phyloP scores from a whole-genome alignment of 495 filamentous ascomycete species.

The Diplogelasinospora grovesii region DNA sequence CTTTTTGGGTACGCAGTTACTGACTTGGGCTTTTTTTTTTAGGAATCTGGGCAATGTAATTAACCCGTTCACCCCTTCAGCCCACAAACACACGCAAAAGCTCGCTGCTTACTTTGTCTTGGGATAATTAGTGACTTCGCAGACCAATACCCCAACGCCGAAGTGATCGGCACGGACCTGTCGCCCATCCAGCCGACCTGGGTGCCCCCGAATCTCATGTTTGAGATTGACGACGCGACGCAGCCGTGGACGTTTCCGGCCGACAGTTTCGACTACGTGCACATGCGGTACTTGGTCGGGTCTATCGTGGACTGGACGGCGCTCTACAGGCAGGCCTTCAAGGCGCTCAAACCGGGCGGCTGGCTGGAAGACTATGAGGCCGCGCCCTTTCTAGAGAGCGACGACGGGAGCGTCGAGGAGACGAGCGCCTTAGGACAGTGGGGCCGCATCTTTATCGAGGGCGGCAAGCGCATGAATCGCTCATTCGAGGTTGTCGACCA shows the following conservation, averaged over 20 bases:
- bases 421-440: constrained; percentile 38
- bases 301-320: constrained; percentile 50
- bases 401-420: constrained; percentile 41
- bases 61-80: not conserved
- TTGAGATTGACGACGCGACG: constrained; percentile 51
- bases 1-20: not conserved
- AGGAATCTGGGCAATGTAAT: constrained; percentile 4
- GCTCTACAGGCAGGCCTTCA: constrained; percentile 25
- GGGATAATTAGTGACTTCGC: constrained; percentile 21
- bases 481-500: constrained; percentile 36
- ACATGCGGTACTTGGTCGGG: constrained; percentile 51
- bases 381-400: constrained; percentile 32
- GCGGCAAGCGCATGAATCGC: constrained; percentile 38
- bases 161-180: constrained; percentile 57
- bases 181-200: constrained; percentile 47
- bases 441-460: constrained; percentile 36
- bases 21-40: not conserved
- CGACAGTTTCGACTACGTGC: constrained; percentile 56
- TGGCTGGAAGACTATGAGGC: constrained; percentile 43
- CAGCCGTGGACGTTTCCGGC: constrained; percentile 41
- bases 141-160: constrained; percentile 44
- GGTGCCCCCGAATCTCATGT: constrained; percentile 42
- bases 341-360: constrained; percentile 23
- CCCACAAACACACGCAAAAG: not conserved
- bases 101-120: not conserved